Base-by-base conservation (phyloP, 139 green algal genomes). In the Deuterostichococcus epilithicus region DNA sequence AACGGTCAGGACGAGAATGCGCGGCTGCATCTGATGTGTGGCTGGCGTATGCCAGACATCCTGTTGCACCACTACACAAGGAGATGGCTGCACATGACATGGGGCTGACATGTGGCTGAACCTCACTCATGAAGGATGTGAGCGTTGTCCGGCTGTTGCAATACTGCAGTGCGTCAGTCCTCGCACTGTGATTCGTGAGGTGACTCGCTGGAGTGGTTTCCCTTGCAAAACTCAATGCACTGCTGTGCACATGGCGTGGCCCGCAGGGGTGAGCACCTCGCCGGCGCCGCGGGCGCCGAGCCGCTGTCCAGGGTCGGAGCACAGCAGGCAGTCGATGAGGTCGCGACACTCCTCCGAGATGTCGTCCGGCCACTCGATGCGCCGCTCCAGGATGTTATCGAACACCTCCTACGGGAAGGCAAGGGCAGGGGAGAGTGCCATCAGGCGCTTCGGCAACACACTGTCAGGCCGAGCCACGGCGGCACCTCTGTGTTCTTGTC, bases 301-400 rank as follows among this genome's bases (percentile, higher is more conserved):
- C 0, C 92, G 79, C 70, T 89, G 80, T 26, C 83, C 39, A 15
- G 90, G 90, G 76, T 97, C 85, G 33, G 83, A 69, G 47, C 78
- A 42, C 66, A 97, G 88, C 80, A 97, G 83, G 70, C 85, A 86
- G 45, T 94, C 85, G 30, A 98, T 90, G 1, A 98, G 82, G 86
- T 98, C 92, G 33, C 81, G 76, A 78, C 91, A 94, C 79, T 94
- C 91, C 18, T 71, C 3, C 1, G 87, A 93, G 71, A 91, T 83
- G 58, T 87, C 84, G 23, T 88, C 81, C 3, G 92, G 92, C 87
- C 88, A 97, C 22, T 69, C 68, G 69, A 96, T 88, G 69, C 82
- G 75, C n/a, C 88, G 78, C 67, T 97, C 89, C 32, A 98, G 84
- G 74, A 98, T 95, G 82, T 97, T 97, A 35, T 97, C 87, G 78